phyloP scores from a whole-genome alignment of 106 monocot genomes.

The Vanilla planifolia region DNA sequence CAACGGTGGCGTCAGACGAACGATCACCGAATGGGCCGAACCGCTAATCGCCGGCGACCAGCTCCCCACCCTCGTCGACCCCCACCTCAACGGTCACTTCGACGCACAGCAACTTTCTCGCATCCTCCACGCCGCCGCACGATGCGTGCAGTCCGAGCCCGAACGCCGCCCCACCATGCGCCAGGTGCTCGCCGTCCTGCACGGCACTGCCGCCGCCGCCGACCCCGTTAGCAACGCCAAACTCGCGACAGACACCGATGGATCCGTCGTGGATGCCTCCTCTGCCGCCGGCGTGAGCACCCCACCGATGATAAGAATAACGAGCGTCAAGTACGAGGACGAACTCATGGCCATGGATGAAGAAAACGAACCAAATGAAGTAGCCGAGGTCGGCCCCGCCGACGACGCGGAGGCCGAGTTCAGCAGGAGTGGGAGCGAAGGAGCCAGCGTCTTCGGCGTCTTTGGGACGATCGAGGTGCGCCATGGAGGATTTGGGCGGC shows the following conservation, averaged over 20 bases:
- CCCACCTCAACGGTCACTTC: neutral
- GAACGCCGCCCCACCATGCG: conserved; percentile 8
- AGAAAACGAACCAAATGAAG: too few species aligned
- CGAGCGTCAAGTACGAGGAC: conserved; percentile 10
- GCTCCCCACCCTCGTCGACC: conserved; percentile 30
- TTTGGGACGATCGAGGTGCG: conserved; percentile 9
- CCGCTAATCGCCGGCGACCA: conserved; percentile 25
- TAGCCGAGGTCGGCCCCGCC: neutral
- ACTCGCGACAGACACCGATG: neutral
- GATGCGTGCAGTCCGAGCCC: conserved; percentile 10
- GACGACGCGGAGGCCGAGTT: neutral
- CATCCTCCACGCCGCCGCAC: conserved; percentile 10
- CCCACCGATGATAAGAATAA: neutral
- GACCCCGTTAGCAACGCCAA: conserved; percentile 1
- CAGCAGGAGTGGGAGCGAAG: neutral
- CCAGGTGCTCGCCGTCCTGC: conserved; percentile 3
- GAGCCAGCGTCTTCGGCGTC: neutral
- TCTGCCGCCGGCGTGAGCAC: too few species aligned
- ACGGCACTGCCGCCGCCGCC: conserved; percentile 6
- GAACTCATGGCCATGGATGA: conserved; percentile 11
- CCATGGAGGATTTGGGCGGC: neutral
- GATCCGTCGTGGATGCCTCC: neutral
- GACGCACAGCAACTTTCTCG: conserved; percentile 1
- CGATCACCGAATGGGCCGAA: conserved; percentile 48
- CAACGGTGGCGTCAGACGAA: conserved; percentile 19